A percentile compares a stretch with the other conserved stretches of the same genome.
phyloP scores from a whole-genome alignment of 1,284 basidiomycete species.

The Porodaedalea pini region DNA sequence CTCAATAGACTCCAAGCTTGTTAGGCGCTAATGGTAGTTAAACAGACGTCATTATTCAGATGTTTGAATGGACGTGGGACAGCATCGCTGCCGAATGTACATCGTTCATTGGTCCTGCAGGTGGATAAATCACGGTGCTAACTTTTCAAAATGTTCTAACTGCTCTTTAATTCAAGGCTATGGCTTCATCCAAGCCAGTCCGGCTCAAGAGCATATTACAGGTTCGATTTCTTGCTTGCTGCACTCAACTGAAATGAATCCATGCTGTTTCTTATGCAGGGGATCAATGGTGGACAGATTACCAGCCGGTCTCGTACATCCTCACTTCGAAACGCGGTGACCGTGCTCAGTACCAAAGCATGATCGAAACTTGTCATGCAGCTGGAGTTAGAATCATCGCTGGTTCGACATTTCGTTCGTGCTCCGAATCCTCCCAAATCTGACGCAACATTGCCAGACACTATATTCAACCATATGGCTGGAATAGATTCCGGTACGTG shows the following conservation, averaged over 20 bases:
- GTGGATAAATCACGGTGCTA: conserved; percentile 14
- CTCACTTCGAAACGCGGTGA: conserved; percentile 58
- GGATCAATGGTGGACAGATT: conserved; percentile 64
- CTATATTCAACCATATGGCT: conserved; percentile 65
- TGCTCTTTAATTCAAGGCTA: conserved; percentile 38
- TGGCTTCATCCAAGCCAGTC: conserved; percentile 56
- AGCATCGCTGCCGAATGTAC: conserved; percentile 63
- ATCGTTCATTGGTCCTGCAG: conserved; percentile 60
- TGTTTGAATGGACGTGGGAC: conserved; percentile 43
- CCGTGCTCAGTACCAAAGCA: conserved; percentile 49
- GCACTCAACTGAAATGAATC: not conserved
- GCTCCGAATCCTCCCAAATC: conserved; percentile 21
- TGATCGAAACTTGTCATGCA: conserved; percentile 55
- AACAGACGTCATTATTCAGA: conserved; percentile 34
- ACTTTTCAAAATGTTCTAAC: not conserved
- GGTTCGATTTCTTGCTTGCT: conserved; percentile 15
- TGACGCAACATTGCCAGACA: conserved; percentile 39
- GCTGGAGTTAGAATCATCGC: conserved; percentile 60
- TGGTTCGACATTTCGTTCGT: conserved; percentile 41
- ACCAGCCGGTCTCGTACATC: conserved; percentile 63
- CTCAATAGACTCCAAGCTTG: not conserved
- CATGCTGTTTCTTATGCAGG: conserved; percentile 20
- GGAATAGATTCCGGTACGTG: conserved; percentile 32
- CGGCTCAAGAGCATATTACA: conserved; percentile 31
- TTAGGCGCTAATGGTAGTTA: not conserved